A percentile compares a stretch with the other conserved stretches of the same genome.
phyloP scores from a whole-genome alignment of 805 yeast species.

The Teunomyces pallodes region DNA sequence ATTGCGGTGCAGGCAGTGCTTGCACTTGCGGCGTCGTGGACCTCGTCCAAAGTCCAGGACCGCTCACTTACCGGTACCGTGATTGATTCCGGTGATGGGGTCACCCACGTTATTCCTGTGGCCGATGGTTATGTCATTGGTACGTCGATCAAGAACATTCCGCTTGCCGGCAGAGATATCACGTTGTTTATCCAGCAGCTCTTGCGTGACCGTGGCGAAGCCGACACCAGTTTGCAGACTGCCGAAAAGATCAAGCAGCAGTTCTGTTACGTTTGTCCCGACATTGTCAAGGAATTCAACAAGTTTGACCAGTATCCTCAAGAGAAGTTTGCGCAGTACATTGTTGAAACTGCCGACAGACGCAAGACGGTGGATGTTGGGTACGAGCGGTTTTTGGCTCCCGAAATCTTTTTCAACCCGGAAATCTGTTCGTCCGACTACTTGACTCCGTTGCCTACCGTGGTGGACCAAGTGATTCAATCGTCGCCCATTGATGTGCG shows the following conservation, averaged over 20 bases:
- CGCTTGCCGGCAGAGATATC: slow-evolving; percentile 98
- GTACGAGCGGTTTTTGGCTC: slow-evolving; percentile 95
- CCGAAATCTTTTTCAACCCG: slow-evolving; percentile 98
- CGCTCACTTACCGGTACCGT: slow-evolving; percentile 97
- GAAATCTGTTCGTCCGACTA: slow-evolving; percentile 95
- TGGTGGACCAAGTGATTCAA: slow-evolving; percentile 93
- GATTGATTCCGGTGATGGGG: slow-evolving; percentile 98
- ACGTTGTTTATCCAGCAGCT: slow-evolving; percentile 90
- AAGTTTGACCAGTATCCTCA: slow-evolving; percentile 88
- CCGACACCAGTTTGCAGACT: slow-evolving; percentile 88
- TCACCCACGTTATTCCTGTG: slow-evolving; percentile 97
- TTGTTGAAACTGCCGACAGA: slow-evolving; percentile 77
- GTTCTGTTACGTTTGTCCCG: slow-evolving; percentile 96
- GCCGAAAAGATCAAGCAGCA: slow-evolving; percentile 97
- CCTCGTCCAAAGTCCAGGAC: slow-evolving; percentile 90
- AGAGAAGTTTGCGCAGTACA: slow-evolving; percentile 88
- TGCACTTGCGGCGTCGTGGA: slow-evolving; percentile 99
- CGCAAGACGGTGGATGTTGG: slow-evolving; percentile 77
- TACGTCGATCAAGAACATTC: slow-evolving; percentile 93
- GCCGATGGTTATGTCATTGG: slow-evolving; percentile 99
- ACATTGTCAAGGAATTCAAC: slow-evolving; percentile 92
- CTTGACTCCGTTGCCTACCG: slow-evolving; percentile 93
- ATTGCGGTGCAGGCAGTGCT: slow-evolving; percentile 99
- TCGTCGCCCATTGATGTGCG: slow-evolving; percentile 97
- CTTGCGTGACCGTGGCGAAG: slow-evolving; percentile 95